These are phyloP conservation scores for Fusarium sp. DNA, from an alignment of 2,329 filamentous ascomycete genomes.

Conservation along the genomic window DNA sequence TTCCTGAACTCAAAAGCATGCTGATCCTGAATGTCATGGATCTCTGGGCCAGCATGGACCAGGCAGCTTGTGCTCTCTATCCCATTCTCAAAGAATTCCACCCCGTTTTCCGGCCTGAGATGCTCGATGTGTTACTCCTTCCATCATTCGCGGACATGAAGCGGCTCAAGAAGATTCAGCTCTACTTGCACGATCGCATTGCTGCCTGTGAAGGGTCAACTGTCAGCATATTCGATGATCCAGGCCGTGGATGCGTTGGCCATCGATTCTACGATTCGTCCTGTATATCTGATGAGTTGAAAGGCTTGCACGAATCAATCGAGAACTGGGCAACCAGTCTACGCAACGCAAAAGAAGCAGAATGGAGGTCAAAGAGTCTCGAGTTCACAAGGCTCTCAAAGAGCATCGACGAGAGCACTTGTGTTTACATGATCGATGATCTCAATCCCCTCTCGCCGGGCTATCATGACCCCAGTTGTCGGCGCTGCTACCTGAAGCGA, in stretches of 20 bases:
- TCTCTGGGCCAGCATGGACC: slow-evolving; percentile 38
- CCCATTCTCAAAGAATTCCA: slow-evolving; percentile 36
- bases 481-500: slow-evolving; percentile 48
- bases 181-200: slow-evolving; percentile 36
- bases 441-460: slow-evolving; percentile 16
- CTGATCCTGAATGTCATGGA: slow-evolving; percentile 40
- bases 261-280: slow-evolving; percentile 43
- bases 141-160: slow-evolving; percentile 30
- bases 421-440: slow-evolving; percentile 44
- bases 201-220: slow-evolving; percentile 13
- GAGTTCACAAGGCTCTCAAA: slow-evolving; percentile 48
- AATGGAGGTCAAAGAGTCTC: slow-evolving; percentile 46
- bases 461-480: slow-evolving; percentile 45
- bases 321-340: slow-evolving; percentile 28
- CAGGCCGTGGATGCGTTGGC: slow-evolving; percentile 41
- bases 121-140: slow-evolving; percentile 36
- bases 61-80: slow-evolving; percentile 30
- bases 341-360: slow-evolving; percentile 41
- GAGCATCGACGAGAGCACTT: slow-evolving; percentile 45
- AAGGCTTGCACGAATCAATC: slow-evolving; percentile 39
- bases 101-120: slow-evolving; percentile 35
- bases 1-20: slow-evolving; percentile 34
- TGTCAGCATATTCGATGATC: slow-evolving; percentile 39
- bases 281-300: slow-evolving; percentile 16
- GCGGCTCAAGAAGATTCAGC: slow-evolving; percentile 32